Evolutionary conservation across 1,284 basidiomycete genomes (phyloP).

Genomic region (Heliocybe sulcata): DNA sequence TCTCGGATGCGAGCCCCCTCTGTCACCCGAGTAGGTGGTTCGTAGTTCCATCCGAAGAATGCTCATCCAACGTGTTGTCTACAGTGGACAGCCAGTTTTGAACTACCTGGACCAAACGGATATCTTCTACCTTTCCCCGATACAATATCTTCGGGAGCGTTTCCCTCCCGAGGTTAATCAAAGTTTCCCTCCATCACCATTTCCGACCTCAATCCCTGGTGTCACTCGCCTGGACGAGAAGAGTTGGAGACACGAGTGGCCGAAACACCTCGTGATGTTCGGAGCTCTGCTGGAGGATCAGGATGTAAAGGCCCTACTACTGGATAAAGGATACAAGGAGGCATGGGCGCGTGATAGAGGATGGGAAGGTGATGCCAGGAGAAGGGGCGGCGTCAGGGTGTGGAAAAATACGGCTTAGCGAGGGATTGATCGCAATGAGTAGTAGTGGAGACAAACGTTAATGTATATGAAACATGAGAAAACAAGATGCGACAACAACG

Average conservation of each 20-base stretch:
- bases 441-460: neutral
- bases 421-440: neutral
- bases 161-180: constrained; percentile 63
- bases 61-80: constrained; percentile 2
- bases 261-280: constrained; percentile 76
- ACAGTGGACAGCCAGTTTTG: constrained; percentile 40
- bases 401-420: constrained; percentile 28
- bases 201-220: constrained; percentile 50
- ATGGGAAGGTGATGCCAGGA: constrained; percentile 76
- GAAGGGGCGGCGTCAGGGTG: constrained; percentile 75
- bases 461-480: neutral
- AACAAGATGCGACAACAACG: neutral
- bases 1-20: constrained; percentile 86
- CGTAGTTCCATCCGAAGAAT: constrained; percentile 6
- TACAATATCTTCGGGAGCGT: constrained; percentile 52
- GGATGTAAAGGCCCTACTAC: constrained; percentile 44
- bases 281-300: constrained; percentile 55
- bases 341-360: constrained; percentile 61
- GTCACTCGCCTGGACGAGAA: constrained; percentile 13
- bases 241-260: constrained; percentile 70
- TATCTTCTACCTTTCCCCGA: constrained; percentile 75
- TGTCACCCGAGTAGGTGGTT: constrained; percentile 43
- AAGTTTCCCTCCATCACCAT: constrained; percentile 58
- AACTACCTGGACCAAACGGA: constrained; percentile 80
- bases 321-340: constrained; percentile 57